phyloP scores from a whole-genome alignment of 2,329 filamentous ascomycete genomes.

The Achaetomium macrosporum region DNA sequence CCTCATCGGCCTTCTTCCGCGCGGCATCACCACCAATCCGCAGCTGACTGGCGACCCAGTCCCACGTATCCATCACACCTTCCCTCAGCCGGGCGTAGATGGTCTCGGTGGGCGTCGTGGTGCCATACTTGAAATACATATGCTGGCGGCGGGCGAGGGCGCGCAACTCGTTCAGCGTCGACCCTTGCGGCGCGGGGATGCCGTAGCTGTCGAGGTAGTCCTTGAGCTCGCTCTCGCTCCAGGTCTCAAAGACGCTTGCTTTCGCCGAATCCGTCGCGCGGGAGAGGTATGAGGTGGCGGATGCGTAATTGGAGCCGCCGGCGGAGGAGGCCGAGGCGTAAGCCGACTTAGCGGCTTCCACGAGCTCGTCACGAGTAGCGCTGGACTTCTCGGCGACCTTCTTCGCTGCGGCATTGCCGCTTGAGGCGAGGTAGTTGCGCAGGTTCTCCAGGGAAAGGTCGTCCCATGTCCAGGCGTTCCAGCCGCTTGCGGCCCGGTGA shows the following conservation, averaged over 20 bases:
- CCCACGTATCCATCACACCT: constrained; percentile 41
- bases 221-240: constrained; percentile 70
- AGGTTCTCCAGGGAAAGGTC: constrained; percentile 68
- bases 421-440: constrained; percentile 49
- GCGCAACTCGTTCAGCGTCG: constrained; percentile 61
- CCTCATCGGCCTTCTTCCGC: constrained; percentile 42
- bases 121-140: constrained; percentile 73
- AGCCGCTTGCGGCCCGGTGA: constrained; percentile 63
- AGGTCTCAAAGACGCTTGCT: constrained; percentile 62
- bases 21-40: constrained; percentile 43
- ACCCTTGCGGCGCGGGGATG: constrained; percentile 60
- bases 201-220: constrained; percentile 75
- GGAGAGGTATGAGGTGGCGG: constrained; percentile 64
- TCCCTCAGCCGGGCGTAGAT: constrained; percentile 59
- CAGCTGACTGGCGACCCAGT: constrained; percentile 48
- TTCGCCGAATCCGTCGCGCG: constrained; percentile 61
- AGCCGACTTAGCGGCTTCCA: constrained; percentile 56
- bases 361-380: constrained; percentile 66
- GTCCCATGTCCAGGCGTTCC: constrained; percentile 72
- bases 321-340: constrained; percentile 55
- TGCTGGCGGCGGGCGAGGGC: constrained; percentile 66
- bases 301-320: constrained; percentile 55
- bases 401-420: constrained; percentile 50
- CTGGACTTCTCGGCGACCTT: constrained; percentile 57
- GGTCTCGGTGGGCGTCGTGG: constrained; percentile 58